Evolutionary conservation across 2,329 filamentous ascomycete genomes (phyloP).

Genomic region (Arthrobotrys sinensis): DNA sequence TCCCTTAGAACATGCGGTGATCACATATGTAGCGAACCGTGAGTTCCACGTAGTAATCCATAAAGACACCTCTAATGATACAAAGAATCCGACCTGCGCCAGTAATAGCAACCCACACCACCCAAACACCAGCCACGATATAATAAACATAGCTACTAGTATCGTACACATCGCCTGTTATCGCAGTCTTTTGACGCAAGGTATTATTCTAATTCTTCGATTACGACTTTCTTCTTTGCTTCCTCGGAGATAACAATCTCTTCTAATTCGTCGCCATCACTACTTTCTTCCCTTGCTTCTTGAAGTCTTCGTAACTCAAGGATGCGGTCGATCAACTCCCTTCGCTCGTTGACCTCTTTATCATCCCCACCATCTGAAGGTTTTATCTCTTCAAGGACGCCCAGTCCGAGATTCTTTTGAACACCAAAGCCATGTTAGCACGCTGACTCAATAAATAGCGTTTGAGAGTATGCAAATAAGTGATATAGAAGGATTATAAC

Average conservation of each 20-base stretch:
- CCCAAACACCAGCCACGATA: neutral
- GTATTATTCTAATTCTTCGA: slow-evolving; percentile 50
- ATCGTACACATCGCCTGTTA: slow-evolving; percentile 25
- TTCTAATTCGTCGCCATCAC: slow-evolving; percentile 2
- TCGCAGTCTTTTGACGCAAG: neutral
- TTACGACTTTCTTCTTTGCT: slow-evolving; percentile 38
- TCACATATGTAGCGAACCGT: neutral
- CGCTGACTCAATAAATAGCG: neutral
- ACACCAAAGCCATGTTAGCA: slow-evolving; percentile 16
- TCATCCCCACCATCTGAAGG: slow-evolving; percentile 41
- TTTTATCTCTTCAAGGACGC: slow-evolving; percentile 69
- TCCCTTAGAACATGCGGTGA: neutral
- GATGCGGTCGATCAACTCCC: slow-evolving; percentile 39
- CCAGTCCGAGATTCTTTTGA: slow-evolving; percentile 68
- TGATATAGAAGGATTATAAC: neutral
- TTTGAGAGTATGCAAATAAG: neutral
- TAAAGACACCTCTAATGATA: neutral
- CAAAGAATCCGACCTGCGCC: neutral
- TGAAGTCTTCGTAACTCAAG: slow-evolving; percentile 40
- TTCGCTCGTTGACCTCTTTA: slow-evolving; percentile 40
- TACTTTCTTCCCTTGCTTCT: slow-evolving; percentile 22
- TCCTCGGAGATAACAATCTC: slow-evolving; percentile 29
- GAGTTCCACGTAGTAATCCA: neutral
- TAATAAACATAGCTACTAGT: slow-evolving; percentile 6
- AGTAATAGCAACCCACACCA: neutral